phyloP scores from a whole-genome alignment of 179 eudicot species.

The Heliamphora ciliata region DNA sequence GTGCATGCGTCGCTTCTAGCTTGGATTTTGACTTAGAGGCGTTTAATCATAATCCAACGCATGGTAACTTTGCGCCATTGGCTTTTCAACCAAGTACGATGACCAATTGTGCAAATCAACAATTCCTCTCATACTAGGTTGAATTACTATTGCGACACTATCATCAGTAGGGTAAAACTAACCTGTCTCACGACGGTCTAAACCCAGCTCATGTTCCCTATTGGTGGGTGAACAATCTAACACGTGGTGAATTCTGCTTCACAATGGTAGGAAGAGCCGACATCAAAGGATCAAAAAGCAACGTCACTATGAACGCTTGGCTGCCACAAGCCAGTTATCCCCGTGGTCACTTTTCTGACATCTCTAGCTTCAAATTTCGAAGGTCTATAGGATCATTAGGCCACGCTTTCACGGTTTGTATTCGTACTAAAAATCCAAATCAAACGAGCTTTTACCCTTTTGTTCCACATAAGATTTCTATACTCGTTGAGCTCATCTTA shows the following conservation, averaged over 20 bases:
- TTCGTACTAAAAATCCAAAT: slow-evolving; percentile 24
- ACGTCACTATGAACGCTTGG: slow-evolving; percentile 44
- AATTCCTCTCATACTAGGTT: too few species aligned
- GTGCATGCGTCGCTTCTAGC: too few species aligned
- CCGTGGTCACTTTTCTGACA: slow-evolving; percentile 23
- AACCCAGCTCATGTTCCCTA: slow-evolving; percentile 17
- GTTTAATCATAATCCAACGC: too few species aligned
- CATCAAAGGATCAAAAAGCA: slow-evolving; percentile 31
- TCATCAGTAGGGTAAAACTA: slow-evolving; percentile 8
- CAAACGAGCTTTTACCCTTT: slow-evolving; percentile 27
- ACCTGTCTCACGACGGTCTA: slow-evolving; percentile 7
- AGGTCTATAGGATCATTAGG: neutral
- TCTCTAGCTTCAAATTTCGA: slow-evolving; percentile 1
- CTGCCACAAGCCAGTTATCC: slow-evolving; percentile 44
- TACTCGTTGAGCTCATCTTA: slow-evolving; percentile 22
- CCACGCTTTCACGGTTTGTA: slow-evolving; percentile 34
- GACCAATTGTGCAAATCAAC: too few species aligned
- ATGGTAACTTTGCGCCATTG: too few species aligned
- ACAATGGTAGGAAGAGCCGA: slow-evolving; percentile 18
- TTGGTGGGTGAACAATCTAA: slow-evolving; percentile 14
- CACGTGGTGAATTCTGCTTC: slow-evolving; percentile 13
- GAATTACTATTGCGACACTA: too few species aligned
- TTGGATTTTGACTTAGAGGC: too few species aligned
- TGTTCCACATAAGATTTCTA: slow-evolving; percentile 28
- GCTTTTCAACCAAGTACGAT: too few species aligned